These are phyloP conservation scores for Luffa acutangula DNA, from an alignment of 306 rosid genomes.

Conservation along the genomic window DNA sequence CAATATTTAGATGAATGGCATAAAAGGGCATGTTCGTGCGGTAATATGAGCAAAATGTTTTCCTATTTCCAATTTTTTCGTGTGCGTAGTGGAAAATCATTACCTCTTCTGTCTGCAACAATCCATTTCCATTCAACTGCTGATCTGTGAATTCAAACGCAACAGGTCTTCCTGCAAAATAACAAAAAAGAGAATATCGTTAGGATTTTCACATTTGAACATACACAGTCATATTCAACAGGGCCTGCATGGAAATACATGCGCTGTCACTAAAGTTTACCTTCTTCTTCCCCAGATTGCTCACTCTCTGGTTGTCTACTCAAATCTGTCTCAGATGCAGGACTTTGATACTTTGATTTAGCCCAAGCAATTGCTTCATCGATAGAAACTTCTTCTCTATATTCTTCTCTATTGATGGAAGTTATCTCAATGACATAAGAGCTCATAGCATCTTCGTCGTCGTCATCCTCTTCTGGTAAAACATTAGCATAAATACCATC, in stretches of 20 bases:
- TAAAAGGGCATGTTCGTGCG: background rate
- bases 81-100: background rate
- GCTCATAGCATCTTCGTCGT: constrained; percentile 49
- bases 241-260: background rate
- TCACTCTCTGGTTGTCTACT: constrained; percentile 30
- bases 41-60: background rate
- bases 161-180: constrained; percentile 36
- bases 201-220: background rate
- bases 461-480: constrained; percentile 28
- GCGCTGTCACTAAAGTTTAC: constrained; percentile 12
- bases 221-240: background rate
- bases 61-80: background rate
- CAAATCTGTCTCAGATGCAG: constrained; percentile 36
- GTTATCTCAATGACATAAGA: constrained; percentile 83
- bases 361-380: constrained; percentile 99
- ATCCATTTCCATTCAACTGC: constrained; percentile 21
- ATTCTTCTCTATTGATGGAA: constrained; percentile 44
- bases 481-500: constrained; percentile 23
- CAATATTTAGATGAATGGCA: background rate
- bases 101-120: constrained; percentile 51
- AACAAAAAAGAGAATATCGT: background rate
- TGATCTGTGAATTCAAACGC: constrained; percentile 23
- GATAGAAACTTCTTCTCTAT: constrained; percentile 42
- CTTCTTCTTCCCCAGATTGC: constrained; percentile 36
- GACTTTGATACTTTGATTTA: constrained; percentile 63